A percentile compares a stretch with the other conserved stretches of the same genome.
These are phyloP conservation scores for Globisporangium solare DNA, from an alignment of 352 stramenopile genomes.

Conservation along the genomic window DNA sequence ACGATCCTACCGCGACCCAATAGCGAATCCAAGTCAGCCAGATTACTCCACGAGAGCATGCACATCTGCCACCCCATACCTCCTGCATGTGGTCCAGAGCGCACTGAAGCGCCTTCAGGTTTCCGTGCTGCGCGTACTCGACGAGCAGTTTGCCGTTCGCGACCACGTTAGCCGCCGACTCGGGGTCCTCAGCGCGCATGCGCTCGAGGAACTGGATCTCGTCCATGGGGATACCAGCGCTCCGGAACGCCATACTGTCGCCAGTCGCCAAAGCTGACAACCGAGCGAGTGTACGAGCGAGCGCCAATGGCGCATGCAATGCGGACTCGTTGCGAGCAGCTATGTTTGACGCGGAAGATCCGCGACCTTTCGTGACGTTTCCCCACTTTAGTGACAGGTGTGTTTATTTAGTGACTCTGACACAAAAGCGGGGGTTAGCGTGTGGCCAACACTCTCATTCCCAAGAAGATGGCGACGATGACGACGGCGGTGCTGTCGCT, in stretches of 20 bases:
- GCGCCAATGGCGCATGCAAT: no score
- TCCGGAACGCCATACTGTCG: constrained; percentile 40
- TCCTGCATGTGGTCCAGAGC: constrained; percentile 42
- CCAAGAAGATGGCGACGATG: not conserved
- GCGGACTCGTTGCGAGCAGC: no score
- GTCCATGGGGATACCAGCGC: constrained; percentile 29
- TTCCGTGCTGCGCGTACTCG: constrained; percentile 35
- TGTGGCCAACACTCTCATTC: no score
- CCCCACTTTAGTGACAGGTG: not conserved
- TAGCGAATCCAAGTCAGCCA: not conserved
- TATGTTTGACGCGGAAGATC: no score
- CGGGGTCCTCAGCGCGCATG: constrained; percentile 34
- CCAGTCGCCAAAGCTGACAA: no score
- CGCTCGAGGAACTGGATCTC: constrained; percentile 56
- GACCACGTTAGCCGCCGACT: constrained; percentile 52
- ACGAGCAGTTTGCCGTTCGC: constrained; percentile 65
- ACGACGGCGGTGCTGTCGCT: constrained; percentile 51
- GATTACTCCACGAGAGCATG: not conserved
- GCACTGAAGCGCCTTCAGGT: constrained; percentile 45
- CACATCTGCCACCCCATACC: constrained; percentile 15
- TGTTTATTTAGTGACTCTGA: no score
- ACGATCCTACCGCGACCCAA: constrained; percentile 20
- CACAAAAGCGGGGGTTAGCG: no score
- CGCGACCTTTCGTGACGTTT: no score
- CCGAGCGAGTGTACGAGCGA: no score